phyloP scores from a whole-genome alignment of 2,329 filamentous ascomycete genomes.

The Ascochyta pisi region DNA sequence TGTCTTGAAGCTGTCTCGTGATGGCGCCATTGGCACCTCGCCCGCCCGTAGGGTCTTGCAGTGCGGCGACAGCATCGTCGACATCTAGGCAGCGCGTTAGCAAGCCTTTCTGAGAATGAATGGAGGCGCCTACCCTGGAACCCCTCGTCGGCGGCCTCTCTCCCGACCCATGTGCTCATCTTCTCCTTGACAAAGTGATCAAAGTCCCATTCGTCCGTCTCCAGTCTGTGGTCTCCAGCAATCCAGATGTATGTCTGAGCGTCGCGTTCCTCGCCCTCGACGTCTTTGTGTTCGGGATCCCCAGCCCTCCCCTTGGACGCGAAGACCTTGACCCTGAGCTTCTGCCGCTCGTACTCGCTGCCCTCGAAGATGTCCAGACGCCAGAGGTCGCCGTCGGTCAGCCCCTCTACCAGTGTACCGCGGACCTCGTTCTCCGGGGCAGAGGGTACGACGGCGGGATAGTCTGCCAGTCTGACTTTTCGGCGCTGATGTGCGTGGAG shows the following conservation, averaged over 20 bases:
- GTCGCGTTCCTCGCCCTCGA: slow-evolving; percentile 50
- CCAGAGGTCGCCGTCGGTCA: slow-evolving; percentile 77
- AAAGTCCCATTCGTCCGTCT: slow-evolving; percentile 86
- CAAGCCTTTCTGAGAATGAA: slow-evolving; percentile 4
- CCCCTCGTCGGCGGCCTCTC: slow-evolving; percentile 53
- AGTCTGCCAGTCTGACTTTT: slow-evolving; percentile 74
- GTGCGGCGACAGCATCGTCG: slow-evolving; percentile 51
- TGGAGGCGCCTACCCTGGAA: slow-evolving; percentile 51
- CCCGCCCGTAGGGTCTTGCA: slow-evolving; percentile 55
- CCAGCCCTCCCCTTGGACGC: slow-evolving; percentile 27
- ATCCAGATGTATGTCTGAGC: slow-evolving; percentile 62
- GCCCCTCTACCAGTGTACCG: slow-evolving; percentile 76
- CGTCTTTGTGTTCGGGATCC: slow-evolving; percentile 25
- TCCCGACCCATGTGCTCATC: slow-evolving; percentile 64
- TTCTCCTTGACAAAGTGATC: slow-evolving; percentile 81
- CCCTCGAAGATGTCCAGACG: slow-evolving; percentile 87
- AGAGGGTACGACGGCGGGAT: slow-evolving; percentile 73
- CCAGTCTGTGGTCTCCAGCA: slow-evolving; percentile 59
- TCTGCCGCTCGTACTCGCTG: slow-evolving; percentile 67
- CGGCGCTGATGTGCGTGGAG: slow-evolving; percentile 75
- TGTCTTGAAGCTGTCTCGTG: slow-evolving; percentile 43
- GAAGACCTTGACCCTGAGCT: slow-evolving; percentile 56
- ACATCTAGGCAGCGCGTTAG: slow-evolving; percentile 45
- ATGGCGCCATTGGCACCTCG: slow-evolving; percentile 53
- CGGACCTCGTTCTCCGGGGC: slow-evolving; percentile 60